phyloP scores from a whole-genome alignment of 2,329 filamentous ascomycete genomes.

The Exophiala xenobiotica region DNA sequence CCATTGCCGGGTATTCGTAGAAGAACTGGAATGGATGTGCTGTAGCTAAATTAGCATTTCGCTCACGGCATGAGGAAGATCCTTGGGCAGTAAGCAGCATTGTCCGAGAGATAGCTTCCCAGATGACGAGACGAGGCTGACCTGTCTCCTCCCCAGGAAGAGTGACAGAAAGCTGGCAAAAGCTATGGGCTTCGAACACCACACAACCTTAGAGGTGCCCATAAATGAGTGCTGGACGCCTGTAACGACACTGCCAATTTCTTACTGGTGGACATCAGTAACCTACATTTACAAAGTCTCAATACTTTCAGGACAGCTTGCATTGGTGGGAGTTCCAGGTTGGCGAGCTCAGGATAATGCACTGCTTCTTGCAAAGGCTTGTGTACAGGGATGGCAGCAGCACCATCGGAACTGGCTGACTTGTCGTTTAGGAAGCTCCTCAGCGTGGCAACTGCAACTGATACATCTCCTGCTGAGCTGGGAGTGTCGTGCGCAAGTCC shows the following conservation, averaged over 20 bases:
- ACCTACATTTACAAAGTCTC: constrained; percentile 15
- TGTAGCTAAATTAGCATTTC: constrained; percentile 1
- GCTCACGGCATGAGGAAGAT: too few relatives aligned
- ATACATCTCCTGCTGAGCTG: constrained; percentile 9
- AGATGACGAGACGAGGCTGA: too few relatives aligned
- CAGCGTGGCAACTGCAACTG: constrained; percentile 14
- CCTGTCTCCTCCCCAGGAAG: too few relatives aligned
- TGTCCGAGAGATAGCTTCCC: too few relatives aligned
- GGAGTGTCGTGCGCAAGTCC: too few relatives aligned
- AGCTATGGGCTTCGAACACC: too few relatives aligned
- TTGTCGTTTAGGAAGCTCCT: constrained; percentile 13
- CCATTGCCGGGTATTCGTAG: constrained; percentile 29
- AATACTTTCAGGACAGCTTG: constrained; percentile 13
- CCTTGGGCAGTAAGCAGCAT: too few relatives aligned
- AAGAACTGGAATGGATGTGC: constrained; percentile 23
- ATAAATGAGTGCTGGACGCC: too few relatives aligned
- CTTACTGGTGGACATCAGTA: too few relatives aligned
- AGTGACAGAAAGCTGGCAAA: too few relatives aligned
- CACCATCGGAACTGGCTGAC: not conserved
- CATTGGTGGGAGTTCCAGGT: constrained; percentile 17
- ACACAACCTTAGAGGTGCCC: too few relatives aligned
- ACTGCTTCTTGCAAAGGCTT: constrained; percentile 8
- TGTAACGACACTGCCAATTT: too few relatives aligned
- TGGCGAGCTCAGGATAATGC: constrained; percentile 12
- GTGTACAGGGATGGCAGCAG: not conserved